Conservation (phyloP, 192 early-diverging fungal genomes). For the Coemansia sp. region DNA sequence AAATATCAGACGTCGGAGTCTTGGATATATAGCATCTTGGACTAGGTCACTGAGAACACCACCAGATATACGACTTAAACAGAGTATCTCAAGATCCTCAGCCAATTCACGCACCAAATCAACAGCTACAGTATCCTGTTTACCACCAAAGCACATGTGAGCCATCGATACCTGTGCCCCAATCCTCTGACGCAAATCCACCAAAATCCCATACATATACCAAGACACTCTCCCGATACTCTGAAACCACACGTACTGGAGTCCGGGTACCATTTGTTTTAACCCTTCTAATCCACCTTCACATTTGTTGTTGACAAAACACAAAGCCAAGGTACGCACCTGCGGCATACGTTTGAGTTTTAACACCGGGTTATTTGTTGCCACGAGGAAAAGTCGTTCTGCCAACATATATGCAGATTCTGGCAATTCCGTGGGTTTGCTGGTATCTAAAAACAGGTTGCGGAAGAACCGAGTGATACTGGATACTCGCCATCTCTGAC, state of each 20-base stretch:
- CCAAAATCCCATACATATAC: not conserved
- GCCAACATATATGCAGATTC: not conserved
- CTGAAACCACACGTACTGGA: conserved; percentile 27
- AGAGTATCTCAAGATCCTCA: conserved; percentile 15
- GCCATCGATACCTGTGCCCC: conserved; percentile 14
- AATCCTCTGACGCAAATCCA: not conserved
- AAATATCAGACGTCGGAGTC: conserved; percentile 33
- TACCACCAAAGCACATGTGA: conserved; percentile 6
- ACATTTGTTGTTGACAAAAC: conserved; percentile 7
- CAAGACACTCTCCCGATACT: conserved; percentile 7
- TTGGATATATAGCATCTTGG: conserved; percentile 1
- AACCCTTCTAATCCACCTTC: not conserved
- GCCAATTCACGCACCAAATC: not conserved
- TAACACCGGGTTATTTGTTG: not conserved
- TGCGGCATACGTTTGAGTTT: conserved; percentile 5
- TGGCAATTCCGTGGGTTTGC: not conserved
- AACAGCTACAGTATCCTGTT: not conserved
- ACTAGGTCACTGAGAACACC: conserved; percentile 23
- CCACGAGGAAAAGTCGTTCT: not conserved
- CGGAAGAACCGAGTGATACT: conserved; percentile 28
- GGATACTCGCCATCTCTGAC: conserved; percentile 25
- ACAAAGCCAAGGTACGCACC: conserved; percentile 21
- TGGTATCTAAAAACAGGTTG: conserved; percentile 9
- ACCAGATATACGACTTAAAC: conserved; percentile 30
- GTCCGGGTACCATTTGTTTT: not conserved